Evolutionary conservation across 345 rosid genomes (phyloP), one percentile per base, ranked within the genome.

Genomic region (Lenwebbia sp.): DNA sequence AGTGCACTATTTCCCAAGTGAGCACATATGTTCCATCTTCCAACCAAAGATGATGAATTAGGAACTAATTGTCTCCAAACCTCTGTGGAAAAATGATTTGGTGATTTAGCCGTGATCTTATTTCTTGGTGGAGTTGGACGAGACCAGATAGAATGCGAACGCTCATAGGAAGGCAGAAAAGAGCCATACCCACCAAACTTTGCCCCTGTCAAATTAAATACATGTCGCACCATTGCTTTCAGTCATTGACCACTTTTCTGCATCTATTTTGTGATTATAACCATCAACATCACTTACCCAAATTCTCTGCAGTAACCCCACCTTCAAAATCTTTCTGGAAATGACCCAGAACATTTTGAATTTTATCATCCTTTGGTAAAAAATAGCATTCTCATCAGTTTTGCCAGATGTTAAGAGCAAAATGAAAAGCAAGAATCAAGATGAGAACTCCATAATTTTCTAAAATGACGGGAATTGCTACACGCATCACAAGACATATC

Each of bases 331-430:
- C 90, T 84, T 92, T 92, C 86, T 89, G 94, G 83, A 92, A 91
- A 85, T 96, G 95, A 83, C 98, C 98, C 91, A 96, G 91, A 37
- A 91, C 86, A 83, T 89, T 87, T 87, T 94, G 89, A 81, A 96
- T 83, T 90, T 89, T 96, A 89, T 91, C 93, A 87, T 96, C 98
- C 98, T 96, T 92, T 53, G 86, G 88, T 85, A 37, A 87, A 23
- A 91, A 84, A 88, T 19, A 75, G 44, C 57, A 74, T 28, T 85
- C 44, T 87, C 56, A 88, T 82, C 84, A 89, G 82, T 84, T 55
- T 51, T 55, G 81, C 88, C 44, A 55, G 44, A 58, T 33, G 44
- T 54, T 51, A 25, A 78, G 33, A 76, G 25, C 30, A 51, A 70
- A 25, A 83, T 19, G 44, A 30, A 52, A 40, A 49, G 85, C 56